Base-by-base conservation (phyloP, 257 asterid species). In the Verbascum thapsus region DNA sequence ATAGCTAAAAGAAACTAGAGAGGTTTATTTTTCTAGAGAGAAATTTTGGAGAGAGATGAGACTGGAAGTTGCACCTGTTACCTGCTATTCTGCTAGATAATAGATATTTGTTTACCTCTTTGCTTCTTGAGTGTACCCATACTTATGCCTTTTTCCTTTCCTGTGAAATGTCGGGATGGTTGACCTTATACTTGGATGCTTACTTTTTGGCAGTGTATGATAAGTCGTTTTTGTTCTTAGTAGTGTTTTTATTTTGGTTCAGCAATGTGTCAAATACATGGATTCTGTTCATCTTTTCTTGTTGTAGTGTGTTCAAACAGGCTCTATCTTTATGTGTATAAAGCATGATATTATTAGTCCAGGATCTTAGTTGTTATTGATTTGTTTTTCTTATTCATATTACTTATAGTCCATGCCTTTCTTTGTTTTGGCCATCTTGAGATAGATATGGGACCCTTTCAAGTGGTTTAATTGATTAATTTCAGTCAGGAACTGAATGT, bases 401-500 rank as follows among this genome's bases (percentile, higher is more conserved):
- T 7, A 41, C 7, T 10, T 61, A 34, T 15, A 35, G 19, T 58
- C 38, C 39, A 61, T 61, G 64, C 42, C 20, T 53, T 38, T 42
- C 52, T 41, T 51, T 19, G 35, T 44, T 30, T 48, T 23, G 58
- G 61, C 52, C 61, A 55, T 61, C 51, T 48, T 47, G 64, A 40
- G 19, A 61, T 54, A 20, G 22, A 30, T 23, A 44, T 35, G 17
- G 32, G 61, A 9, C 17, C 49, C 22, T 34, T 43, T 63, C 20
- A 65, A 57, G 34, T 65, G 40, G 52, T 62, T 76, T 16, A 54
- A 67, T 78, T 56, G 49, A 72, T 59, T 47, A n/a, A 60, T 74
- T 62, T 74, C 83, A 89, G 99, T 70, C 81, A 81, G 96, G 96
- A 75, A 84, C 30, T 67, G 95, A 87, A 72, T 87, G 96, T 67